phyloP scores from a whole-genome alignment of 2,329 filamentous ascomycete genomes.

The Parascedosporium putredinis region DNA sequence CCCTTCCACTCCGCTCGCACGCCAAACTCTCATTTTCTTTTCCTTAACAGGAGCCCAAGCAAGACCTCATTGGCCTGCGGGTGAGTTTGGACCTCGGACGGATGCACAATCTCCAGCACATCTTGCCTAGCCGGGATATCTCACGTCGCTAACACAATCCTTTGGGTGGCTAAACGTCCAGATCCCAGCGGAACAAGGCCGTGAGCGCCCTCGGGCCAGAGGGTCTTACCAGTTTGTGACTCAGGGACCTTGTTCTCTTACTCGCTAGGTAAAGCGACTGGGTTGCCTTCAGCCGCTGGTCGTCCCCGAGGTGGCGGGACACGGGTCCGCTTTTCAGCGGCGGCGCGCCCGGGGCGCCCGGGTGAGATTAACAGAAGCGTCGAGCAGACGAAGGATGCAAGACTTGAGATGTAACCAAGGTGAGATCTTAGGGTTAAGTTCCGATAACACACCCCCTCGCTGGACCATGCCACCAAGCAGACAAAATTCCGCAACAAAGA shows the following conservation, averaged over 20 bases:
- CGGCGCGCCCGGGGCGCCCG: slow-evolving; percentile 20
- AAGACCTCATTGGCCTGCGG: neutral
- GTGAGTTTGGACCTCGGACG: slow-evolving; percentile 7
- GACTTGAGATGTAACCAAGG: slow-evolving; percentile 53
- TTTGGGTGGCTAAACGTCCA: slow-evolving; percentile 39
- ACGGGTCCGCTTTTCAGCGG: slow-evolving; percentile 41
- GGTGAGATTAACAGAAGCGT: slow-evolving; percentile 49
- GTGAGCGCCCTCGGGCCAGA: slow-evolving; percentile 65
- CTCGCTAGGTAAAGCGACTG: slow-evolving; percentile 43
- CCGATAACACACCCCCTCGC: slow-evolving; percentile 57
- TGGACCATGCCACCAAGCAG: slow-evolving; percentile 27
- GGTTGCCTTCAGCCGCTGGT: slow-evolving; percentile 34
- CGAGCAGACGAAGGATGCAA: slow-evolving; percentile 58
- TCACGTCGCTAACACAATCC: slow-evolving; percentile 24
- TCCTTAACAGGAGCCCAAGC: too few species aligned
- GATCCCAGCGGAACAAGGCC: slow-evolving; percentile 55
- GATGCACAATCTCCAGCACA: slow-evolving; percentile 11
- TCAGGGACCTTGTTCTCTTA: slow-evolving; percentile 59
- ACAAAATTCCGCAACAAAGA: slow-evolving; percentile 4
- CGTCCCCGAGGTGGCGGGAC: slow-evolving; percentile 28
- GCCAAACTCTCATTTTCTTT: slow-evolving; percentile 3
- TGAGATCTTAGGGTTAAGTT: slow-evolving; percentile 91
- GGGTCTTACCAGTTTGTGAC: slow-evolving; percentile 56
- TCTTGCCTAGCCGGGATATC: slow-evolving; percentile 12
- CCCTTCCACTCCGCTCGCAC: slow-evolving; percentile 17